phyloP scores from a whole-genome alignment of 2,329 filamentous ascomycete species.

The Lachnellula occidentalis region DNA sequence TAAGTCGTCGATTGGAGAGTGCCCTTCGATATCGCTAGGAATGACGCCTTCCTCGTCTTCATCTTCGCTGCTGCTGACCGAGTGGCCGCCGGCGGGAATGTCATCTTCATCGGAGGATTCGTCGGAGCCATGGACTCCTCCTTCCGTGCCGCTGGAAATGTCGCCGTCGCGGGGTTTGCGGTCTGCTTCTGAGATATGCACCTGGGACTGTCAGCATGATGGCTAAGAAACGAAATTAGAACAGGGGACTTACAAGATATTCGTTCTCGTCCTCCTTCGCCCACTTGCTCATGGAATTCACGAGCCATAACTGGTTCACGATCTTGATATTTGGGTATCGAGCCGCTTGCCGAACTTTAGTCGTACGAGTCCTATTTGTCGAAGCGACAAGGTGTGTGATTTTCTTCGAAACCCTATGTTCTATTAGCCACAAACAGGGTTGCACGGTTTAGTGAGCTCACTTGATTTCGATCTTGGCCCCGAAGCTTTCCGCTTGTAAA shows the following conservation, averaged over 20 bases:
- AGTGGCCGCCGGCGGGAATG: conserved; percentile 23
- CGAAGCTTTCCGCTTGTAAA: conserved; percentile 80
- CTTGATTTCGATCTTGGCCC: conserved; percentile 54
- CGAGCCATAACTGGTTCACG: conserved; percentile 85
- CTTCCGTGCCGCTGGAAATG: conserved; percentile 31
- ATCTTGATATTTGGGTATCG: conserved; percentile 79
- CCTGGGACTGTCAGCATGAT: conserved; percentile 26
- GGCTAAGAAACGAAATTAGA: neutral
- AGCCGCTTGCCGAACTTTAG: conserved; percentile 84
- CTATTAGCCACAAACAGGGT: conserved; percentile 5
- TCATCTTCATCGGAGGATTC: conserved; percentile 26
- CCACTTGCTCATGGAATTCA: conserved; percentile 82
- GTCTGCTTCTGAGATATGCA: conserved; percentile 69
- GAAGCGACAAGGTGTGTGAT: conserved; percentile 73
- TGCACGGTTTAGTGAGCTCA: conserved; percentile 8
- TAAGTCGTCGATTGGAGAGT: conserved; percentile 50
- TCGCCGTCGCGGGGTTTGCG: conserved; percentile 34
- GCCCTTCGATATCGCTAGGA: conserved; percentile 44
- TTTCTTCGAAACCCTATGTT: conserved; percentile 48
- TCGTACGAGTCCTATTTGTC: conserved; percentile 68
- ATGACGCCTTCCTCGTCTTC: conserved; percentile 43
- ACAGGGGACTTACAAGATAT: conserved; percentile 23
- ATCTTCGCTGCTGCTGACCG: conserved; percentile 28
- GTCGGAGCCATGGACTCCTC: conserved; percentile 14
- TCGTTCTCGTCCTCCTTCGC: conserved; percentile 69